phyloP scores from a whole-genome alignment of 1,139 yeast genomes.

The Zygoascus hellenicus region DNA sequence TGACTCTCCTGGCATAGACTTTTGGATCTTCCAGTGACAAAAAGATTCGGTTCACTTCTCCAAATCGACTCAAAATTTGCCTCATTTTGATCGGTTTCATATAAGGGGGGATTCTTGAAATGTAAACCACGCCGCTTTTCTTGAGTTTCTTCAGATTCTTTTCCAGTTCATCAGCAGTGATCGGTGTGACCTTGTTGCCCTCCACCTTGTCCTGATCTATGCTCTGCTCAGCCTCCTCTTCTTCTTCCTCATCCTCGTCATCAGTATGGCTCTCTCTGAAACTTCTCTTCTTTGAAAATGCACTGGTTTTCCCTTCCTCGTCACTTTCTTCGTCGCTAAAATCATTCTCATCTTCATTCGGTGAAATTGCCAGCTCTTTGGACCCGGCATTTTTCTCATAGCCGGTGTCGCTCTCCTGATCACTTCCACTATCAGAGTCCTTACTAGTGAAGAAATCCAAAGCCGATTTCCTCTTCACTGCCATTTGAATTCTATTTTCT shows the following conservation, averaged over 20 bases:
- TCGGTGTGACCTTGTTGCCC: slow-evolving; percentile 22
- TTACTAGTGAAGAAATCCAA: neutral
- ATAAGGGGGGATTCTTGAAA: slow-evolving; percentile 89
- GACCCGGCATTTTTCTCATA: neutral
- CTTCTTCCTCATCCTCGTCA: slow-evolving; percentile 5
- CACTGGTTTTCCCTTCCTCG: neutral
- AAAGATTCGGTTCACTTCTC: slow-evolving; percentile 78
- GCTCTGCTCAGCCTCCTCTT: neutral
- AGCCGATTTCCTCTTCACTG: slow-evolving; percentile 3
- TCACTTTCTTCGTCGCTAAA: neutral
- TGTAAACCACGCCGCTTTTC: slow-evolving; percentile 84
- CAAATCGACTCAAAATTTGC: slow-evolving; percentile 74
- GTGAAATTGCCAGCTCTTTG: neutral
- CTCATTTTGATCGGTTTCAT: slow-evolving; percentile 93
- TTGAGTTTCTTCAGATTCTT: slow-evolving; percentile 40
- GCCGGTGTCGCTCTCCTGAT: neutral
- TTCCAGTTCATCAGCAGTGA: slow-evolving; percentile 31
- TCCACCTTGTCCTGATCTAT: slow-evolving; percentile 1
- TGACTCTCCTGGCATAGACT: slow-evolving; percentile 60
- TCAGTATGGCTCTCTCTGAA: neutral
- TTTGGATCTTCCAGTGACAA: slow-evolving; percentile 79
- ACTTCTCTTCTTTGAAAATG: neutral
- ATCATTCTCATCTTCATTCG: neutral
- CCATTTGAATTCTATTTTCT: neutral
- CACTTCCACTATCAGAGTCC: neutral